Base-by-base conservation (phyloP, 768 basidiomycete genomes). In the Collybia nuda region DNA sequence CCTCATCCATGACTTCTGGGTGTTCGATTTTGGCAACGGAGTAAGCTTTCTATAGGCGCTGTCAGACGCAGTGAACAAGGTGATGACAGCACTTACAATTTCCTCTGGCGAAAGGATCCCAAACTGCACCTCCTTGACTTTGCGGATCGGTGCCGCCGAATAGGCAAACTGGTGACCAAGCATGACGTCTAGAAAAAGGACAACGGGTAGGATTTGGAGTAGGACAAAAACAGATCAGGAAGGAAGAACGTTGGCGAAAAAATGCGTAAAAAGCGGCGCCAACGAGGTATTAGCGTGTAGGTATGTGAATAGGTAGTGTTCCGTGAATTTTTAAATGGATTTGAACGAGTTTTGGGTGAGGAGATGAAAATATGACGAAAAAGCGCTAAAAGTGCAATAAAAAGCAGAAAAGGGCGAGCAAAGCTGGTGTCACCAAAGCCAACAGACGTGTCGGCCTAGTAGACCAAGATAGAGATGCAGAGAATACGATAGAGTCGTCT, bases 71-170 rank as follows among this genome's bases (percentile, higher is more conserved):
- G 40, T 44, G 51, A 23, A 42, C 9, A 35, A 48, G 43, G 40
- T 44, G 55, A 60, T 49, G 14, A 22, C 4, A 37, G 48, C 57
- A 82, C 87, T 66, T 64, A 98, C 94, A 65, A 98, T 98, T 80
- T 98, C 97, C 73, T 98, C 97, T 8, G 97, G 97, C 28, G 94
- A 95, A 61, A 99, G 86, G 61, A 99, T 93, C 62, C 96, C 94
- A 78, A 98, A 98, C 70, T 98, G 95, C 55, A 98, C 95, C 75
- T 98, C 95, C 76, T 86, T 90, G 62, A 98, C 91, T 73, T 92
- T 93, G 73, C 91, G 88, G 71, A 96, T 81, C 24, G 96, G 96
- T 47, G 94, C 95, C 63, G 91, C 86, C 22, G 95, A 97, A 70
- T 82, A 90, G 54, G 94, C 90, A 62, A 93, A 93, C 70, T 89